Base-by-base conservation (phyloP, 805 yeast species). In the Candida argentea region DNA sequence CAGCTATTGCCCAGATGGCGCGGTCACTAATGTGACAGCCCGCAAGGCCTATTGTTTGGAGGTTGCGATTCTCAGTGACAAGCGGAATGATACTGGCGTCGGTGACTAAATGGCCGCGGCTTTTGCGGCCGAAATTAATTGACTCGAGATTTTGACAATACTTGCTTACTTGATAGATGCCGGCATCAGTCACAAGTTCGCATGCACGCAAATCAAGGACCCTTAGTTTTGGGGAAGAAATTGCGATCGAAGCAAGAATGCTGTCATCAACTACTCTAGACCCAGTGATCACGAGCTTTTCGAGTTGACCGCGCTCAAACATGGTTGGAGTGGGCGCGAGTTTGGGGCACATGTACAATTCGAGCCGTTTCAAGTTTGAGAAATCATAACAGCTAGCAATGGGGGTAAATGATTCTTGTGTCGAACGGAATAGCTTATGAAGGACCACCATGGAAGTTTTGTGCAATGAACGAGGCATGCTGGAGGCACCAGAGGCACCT, bases 181-280 rank as follows among this genome's bases (percentile, higher is more conserved):
- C 89, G 14, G 70, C 55, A 57, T 87, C 95, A 3, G 84, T 65
- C 11, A 87, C 71, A 32, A 60, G 55, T 33, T 81, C 86, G 54
- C 95, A 85, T 0, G 94, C 95, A 24, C 96, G 62, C 12, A 87
- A 53, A 44, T 87, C 96, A 25, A 87, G 54, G 17, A 67, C 63
- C 38, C 67, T 68, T 33, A 87, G 61, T 22, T 62, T 63, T 6
- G 80, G 77, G 39, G 87, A 72, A 27, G 50, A 43, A 19, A 57
- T 54, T 3, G 81, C 63, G 5, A 85, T 65, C 25, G 52, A 39
- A 4, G 59, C 53, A 31, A 87, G 48, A 30, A 72, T 66, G 3
- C 57, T 49, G 50, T 87, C 94, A 45, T 70, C 71, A 3, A 83
- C 62, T 2, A 57, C 50, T 36, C 65, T 70, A 20, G 76, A 70